Evolutionary conservation across 1,284 basidiomycete species (phyloP).

Genomic region (Boletus subluridellus): DNA sequence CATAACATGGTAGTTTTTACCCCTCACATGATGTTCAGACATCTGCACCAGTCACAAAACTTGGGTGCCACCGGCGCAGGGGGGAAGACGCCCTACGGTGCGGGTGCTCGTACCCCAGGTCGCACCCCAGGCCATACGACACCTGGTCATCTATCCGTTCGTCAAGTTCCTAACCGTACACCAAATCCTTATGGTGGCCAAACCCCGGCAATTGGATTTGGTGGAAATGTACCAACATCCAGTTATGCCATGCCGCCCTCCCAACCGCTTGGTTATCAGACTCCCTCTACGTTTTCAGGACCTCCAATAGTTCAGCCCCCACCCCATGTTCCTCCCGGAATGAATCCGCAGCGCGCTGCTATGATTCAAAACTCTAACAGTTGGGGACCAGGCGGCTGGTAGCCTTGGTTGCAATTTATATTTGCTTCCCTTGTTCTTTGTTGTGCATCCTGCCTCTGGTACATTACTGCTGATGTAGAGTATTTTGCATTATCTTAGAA

Average conservation of each 20-base stretch:
- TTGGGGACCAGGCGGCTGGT: conserved; percentile 38
- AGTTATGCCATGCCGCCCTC: conserved; percentile 36
- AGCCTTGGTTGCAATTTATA: conserved; percentile 20
- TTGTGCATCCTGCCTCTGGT: conserved; percentile 12
- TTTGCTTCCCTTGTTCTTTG: conserved; percentile 10
- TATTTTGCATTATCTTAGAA: conserved; percentile 26
- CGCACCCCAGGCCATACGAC: conserved; percentile 69
- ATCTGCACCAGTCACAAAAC: conserved; percentile 78
- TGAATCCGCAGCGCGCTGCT: conserved; percentile 62
- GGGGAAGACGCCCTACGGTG: conserved; percentile 77
- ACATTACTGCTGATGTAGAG: conserved; percentile 29
- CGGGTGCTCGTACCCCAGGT: conserved; percentile 72
- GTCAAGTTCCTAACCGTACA: conserved; percentile 59
- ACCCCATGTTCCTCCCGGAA: conserved; percentile 45
- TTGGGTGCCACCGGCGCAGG: conserved; percentile 53
- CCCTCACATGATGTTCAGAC: conserved; percentile 41
- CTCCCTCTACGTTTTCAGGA: conserved; percentile 48
- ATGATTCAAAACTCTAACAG: conserved; percentile 49
- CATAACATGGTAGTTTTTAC: conserved; percentile 4
- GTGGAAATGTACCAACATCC: conserved; percentile 26
- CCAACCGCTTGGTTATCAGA: conserved; percentile 58
- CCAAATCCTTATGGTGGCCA: conserved; percentile 69
- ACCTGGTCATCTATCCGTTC: conserved; percentile 71
- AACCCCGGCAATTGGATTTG: conserved; percentile 41
- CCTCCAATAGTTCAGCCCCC: conserved; percentile 45